phyloP scores from a whole-genome alignment of 257 asterid genomes.

The Lycium barbarum region DNA sequence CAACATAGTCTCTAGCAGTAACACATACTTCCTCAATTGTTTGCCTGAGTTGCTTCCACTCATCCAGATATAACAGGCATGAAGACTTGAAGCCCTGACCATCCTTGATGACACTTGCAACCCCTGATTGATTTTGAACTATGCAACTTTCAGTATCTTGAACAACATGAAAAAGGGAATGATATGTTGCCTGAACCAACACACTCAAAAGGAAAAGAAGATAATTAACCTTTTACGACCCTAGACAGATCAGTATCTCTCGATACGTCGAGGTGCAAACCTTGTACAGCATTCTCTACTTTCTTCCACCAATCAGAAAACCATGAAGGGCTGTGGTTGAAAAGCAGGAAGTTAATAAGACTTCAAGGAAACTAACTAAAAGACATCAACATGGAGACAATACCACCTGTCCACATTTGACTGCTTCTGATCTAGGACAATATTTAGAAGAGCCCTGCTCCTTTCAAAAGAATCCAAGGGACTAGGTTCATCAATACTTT shows the following conservation, averaged over 20 bases:
- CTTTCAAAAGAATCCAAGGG: constrained; percentile 53
- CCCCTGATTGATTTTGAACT: constrained; percentile 51
- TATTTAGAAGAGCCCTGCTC: constrained; percentile 55
- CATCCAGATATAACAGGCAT: constrained; percentile 51
- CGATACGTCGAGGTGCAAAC: constrained; percentile 35
- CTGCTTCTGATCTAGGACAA: constrained; percentile 52
- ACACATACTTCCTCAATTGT: constrained; percentile 54
- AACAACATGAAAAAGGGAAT: not conserved
- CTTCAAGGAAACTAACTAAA: not conserved
- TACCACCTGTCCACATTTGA: constrained; percentile 60
- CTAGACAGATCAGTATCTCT: constrained; percentile 41
- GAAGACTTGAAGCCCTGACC: constrained; percentile 48
- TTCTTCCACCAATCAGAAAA: constrained; percentile 66
- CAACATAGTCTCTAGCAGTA: constrained; percentile 59
- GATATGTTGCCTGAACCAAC: not conserved
- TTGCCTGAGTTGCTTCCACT: constrained; percentile 59
- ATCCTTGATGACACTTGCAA: constrained; percentile 43
- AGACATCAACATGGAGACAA: constrained; percentile 26
- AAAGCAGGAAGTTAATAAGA: constrained; percentile 20
- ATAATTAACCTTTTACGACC: constrained; percentile 37
- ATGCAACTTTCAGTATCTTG: constrained; percentile 24
- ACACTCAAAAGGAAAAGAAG: constrained; percentile 17
- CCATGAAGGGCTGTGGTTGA: constrained; percentile 58
- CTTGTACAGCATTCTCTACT: constrained; percentile 38
- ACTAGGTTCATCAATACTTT: constrained; percentile 42